Evolutionary conservation across 192 early-diverging fungal species (phyloP).

Genomic region (Phlyctochytrium planicorne): DNA sequence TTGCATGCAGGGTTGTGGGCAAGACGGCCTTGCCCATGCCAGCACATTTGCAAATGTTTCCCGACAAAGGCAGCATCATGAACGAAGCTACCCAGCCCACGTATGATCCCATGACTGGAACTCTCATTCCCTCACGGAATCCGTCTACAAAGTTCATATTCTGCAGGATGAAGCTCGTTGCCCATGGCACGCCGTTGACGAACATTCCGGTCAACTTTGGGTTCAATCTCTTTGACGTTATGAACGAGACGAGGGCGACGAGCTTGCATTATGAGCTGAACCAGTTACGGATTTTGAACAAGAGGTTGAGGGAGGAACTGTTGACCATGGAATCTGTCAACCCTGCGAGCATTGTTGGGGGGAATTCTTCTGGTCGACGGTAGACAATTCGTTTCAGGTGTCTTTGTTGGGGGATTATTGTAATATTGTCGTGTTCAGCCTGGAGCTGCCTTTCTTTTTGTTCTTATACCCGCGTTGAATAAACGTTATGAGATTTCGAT

Average conservation of each 20-base stretch:
- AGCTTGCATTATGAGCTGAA: slow-evolving; percentile 67
- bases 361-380: too few relatives aligned
- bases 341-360: too few relatives aligned
- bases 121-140: neutral
- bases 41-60: slow-evolving; percentile 5
- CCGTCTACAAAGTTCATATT: neutral
- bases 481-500: too few relatives aligned
- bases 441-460: too few relatives aligned
- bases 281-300: slow-evolving; percentile 56
- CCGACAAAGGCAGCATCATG: neutral
- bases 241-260: slow-evolving; percentile 41
- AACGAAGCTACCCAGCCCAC: neutral
- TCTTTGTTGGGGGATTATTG: too few relatives aligned
- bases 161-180: neutral
- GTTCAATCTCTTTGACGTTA: slow-evolving; percentile 29
- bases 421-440: too few relatives aligned
- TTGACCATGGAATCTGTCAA: slow-evolving; percentile 27
- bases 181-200: neutral
- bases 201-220: neutral
- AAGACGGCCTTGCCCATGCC: neutral
- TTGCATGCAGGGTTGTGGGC: neutral
- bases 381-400: too few relatives aligned
- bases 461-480: too few relatives aligned
- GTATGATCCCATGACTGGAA: too few relatives aligned
- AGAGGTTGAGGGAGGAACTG: slow-evolving; percentile 56